Conservation (phyloP, 164 flowering plant genomes). For the Chimonanthus salicifolius region DNA sequence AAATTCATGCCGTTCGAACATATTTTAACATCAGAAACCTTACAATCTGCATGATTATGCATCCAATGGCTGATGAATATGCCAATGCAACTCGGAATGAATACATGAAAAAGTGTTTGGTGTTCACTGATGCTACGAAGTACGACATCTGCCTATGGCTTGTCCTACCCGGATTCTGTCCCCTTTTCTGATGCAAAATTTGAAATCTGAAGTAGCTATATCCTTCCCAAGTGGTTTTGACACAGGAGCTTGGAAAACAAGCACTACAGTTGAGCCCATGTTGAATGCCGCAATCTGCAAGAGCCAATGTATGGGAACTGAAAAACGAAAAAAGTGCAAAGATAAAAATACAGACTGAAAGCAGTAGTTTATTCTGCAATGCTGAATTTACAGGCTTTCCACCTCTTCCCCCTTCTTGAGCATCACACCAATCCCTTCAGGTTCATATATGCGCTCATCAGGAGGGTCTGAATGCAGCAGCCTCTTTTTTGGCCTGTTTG, state of each 20-base stretch:
- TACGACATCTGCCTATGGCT: conserved; percentile 52
- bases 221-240: conserved; percentile 23
- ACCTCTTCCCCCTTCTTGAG: conserved; percentile 93
- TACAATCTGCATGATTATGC: too few relatives aligned
- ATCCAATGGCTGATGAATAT: background rate
- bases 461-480: conserved; percentile 58
- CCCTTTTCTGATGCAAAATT: conserved; percentile 55
- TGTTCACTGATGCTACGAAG: conserved; percentile 1
- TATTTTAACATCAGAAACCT: too few relatives aligned
- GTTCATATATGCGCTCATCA: conserved; percentile 67
- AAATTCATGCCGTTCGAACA: too few relatives aligned
- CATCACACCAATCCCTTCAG: conserved; percentile 55
- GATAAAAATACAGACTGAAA: background rate
- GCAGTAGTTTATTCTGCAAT: background rate
- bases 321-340: background rate
- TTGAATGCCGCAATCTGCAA: conserved; percentile 83
- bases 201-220: conserved; percentile 44
- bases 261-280: conserved; percentile 96
- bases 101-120: background rate
- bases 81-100: background rate
- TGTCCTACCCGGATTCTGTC: conserved; percentile 73
- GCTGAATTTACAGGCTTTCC: background rate
- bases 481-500: conserved; percentile 63
- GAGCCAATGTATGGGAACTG: background rate
- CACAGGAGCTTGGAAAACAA: conserved; percentile 81